Evolutionary conservation across 2,329 filamentous ascomycete species (phyloP).

Genomic region (Lasiodiplodia theobromae): DNA sequence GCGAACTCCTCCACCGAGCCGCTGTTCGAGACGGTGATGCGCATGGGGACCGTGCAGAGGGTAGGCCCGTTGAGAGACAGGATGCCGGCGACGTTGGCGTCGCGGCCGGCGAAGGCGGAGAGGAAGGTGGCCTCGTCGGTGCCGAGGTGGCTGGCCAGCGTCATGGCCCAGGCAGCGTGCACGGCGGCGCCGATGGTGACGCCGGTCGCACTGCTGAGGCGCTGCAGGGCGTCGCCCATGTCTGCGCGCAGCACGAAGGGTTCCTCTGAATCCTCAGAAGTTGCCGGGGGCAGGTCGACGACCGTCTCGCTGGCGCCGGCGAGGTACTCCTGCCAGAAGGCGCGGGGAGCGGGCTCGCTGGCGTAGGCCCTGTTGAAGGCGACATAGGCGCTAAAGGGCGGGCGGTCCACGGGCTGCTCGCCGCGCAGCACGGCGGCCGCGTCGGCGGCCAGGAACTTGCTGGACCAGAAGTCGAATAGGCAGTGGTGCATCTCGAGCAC

Average conservation of each 20-base stretch:
- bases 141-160: neutral
- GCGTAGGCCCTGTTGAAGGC: neutral
- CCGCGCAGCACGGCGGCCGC: slow-evolving; percentile 3
- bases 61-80: slow-evolving; percentile 9
- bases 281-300: neutral
- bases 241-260: neutral
- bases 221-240: neutral
- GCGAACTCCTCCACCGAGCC: neutral
- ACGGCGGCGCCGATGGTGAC: slow-evolving; percentile 4
- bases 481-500: slow-evolving; percentile 31
- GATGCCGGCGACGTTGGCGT: slow-evolving; percentile 2
- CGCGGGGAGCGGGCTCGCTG: neutral
- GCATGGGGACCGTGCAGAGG: neutral
- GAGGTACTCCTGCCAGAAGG: neutral
- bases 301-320: neutral
- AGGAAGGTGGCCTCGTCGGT: slow-evolving; percentile 15
- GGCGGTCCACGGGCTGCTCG: neutral
- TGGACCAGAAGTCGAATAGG: slow-evolving; percentile 33
- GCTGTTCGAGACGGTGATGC: neutral
- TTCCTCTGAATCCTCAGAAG: neutral
- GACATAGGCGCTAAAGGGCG: neutral
- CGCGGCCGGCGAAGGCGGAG: slow-evolving; percentile 19
- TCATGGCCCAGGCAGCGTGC: slow-evolving; percentile 26
- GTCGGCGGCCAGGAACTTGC: slow-evolving; percentile 29
- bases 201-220: neutral